Conservation (phyloP, 2,329 filamentous ascomycete species). For the Colletotrichum nymphaeae region DNA sequence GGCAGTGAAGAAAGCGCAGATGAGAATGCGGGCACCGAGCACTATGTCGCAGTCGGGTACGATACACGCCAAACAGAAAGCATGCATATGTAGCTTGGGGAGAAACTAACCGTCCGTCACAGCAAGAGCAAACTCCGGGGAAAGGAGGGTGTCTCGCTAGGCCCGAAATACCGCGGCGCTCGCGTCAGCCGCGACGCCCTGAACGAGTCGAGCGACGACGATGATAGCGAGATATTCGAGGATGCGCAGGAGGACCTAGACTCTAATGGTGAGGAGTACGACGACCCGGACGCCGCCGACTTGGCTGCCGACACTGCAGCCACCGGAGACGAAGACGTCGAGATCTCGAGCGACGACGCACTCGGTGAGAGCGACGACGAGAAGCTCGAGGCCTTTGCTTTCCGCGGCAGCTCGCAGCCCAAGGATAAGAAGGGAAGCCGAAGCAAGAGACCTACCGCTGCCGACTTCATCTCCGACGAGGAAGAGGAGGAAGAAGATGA, state of each 20-base stretch:
- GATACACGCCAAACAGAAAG: neutral
- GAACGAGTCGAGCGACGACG: constrained; percentile 47
- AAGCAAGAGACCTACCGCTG: constrained; percentile 59
- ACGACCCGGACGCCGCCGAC: constrained; percentile 67
- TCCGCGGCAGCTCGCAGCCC: constrained; percentile 68
- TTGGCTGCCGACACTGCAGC: constrained; percentile 61
- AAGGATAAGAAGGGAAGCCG: constrained; percentile 43
- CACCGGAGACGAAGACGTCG: constrained; percentile 63
- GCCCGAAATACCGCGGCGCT: constrained; percentile 83
- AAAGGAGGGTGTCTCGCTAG: constrained; percentile 75
- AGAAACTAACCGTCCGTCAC: constrained; percentile 14
- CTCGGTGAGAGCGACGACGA: constrained; percentile 89
- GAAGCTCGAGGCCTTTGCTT: constrained; percentile 79
- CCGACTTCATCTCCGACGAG: constrained; percentile 67
- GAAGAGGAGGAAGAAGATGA: constrained; percentile 52
- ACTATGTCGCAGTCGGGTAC: constrained; percentile 83
- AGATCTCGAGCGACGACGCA: constrained; percentile 75
- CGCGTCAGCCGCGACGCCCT: constrained; percentile 78
- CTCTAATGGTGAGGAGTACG: constrained; percentile 59
- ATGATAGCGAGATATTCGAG: constrained; percentile 62
- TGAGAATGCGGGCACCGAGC: constrained; percentile 77
- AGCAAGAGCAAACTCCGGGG: constrained; percentile 87
- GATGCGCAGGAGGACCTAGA: constrained; percentile 48
- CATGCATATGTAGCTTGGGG: neutral
- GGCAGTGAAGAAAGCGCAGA: constrained; percentile 49